phyloP scores from a whole-genome alignment of 176 grass and related monocot genomes.

The Zea luxurians region DNA sequence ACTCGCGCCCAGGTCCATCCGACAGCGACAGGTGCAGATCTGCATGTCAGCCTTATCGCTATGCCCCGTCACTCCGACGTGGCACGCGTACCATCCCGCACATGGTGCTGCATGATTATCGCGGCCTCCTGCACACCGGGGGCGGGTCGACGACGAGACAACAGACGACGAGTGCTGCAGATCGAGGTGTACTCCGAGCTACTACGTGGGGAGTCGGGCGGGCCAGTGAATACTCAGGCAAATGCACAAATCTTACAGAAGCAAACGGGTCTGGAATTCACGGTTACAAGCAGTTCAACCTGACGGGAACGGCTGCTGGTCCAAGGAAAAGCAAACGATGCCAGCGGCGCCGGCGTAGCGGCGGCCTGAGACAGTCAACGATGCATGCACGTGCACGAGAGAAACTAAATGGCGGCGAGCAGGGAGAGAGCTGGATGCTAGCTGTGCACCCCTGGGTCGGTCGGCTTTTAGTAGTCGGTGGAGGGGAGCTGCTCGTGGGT shows the following conservation, averaged over 20 bases:
- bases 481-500: slow-evolving; percentile 80
- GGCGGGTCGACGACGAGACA: not conserved
- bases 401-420: slow-evolving; percentile 16
- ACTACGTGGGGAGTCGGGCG: too few species aligned
- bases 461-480: slow-evolving; percentile 57
- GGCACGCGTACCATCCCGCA: slow-evolving; percentile 25
- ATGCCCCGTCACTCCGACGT: slow-evolving; percentile 35
- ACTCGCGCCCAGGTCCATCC: not conserved
- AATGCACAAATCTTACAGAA: slow-evolving; percentile 50
- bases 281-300: slow-evolving; percentile 32
- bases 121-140: not conserved
- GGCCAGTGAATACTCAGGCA: slow-evolving; percentile 15
- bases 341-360: not conserved
- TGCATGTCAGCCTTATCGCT: slow-evolving; percentile 45
- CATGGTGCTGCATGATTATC: slow-evolving; percentile 45
- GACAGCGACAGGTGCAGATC: too few species aligned
- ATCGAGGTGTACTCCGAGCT: too few species aligned
- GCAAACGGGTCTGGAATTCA: slow-evolving; percentile 33
- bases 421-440: not conserved
- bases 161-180: not conserved
- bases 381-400: not conserved
- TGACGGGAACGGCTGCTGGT: too few species aligned
- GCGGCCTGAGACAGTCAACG: not conserved
- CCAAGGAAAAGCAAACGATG: slow-evolving; percentile 10
- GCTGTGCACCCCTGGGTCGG: too few species aligned